phyloP scores from a whole-genome alignment of 2,329 filamentous ascomycete species.

The Xylaria sp. region DNA sequence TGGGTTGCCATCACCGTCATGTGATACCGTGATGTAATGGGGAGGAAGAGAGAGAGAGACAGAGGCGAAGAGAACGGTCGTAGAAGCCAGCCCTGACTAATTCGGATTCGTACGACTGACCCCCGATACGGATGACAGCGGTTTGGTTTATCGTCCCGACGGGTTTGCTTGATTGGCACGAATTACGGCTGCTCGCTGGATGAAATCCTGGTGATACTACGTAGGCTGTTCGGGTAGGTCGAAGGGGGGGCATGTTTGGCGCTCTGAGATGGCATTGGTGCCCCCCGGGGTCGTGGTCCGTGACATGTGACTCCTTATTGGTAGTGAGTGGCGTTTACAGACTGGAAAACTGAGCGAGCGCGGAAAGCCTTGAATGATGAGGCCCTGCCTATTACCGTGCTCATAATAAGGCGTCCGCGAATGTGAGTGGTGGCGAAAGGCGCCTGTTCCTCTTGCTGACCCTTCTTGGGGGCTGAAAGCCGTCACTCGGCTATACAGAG shows the following conservation, averaged over 20 bases:
- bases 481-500: conserved; percentile 6
- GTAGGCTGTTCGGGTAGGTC: neutral
- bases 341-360: neutral
- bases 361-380: neutral
- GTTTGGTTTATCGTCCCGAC: neutral
- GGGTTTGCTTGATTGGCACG: conserved; percentile 8
- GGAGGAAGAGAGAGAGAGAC: neutral
- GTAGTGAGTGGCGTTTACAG: conserved; percentile 16
- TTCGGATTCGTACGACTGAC: neutral
- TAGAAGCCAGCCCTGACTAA: neutral
- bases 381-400: neutral
- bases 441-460: neutral
- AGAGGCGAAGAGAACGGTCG: neutral
- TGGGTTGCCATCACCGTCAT: neutral
- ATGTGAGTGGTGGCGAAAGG: neutral
- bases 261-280: conserved; percentile 16
- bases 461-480: conserved; percentile 4
- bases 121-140: neutral
- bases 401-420: too few relatives aligned
- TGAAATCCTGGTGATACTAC: conserved; percentile 1
- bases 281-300: conserved; percentile 13
- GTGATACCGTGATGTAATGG: conserved; percentile 1
- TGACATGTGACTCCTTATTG: conserved; percentile 18
- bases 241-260: conserved; percentile 3
- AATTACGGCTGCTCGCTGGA: conserved; percentile 14